Base-by-base conservation (phyloP, 2,329 filamentous ascomycete genomes). In the Fusarium secorum region DNA sequence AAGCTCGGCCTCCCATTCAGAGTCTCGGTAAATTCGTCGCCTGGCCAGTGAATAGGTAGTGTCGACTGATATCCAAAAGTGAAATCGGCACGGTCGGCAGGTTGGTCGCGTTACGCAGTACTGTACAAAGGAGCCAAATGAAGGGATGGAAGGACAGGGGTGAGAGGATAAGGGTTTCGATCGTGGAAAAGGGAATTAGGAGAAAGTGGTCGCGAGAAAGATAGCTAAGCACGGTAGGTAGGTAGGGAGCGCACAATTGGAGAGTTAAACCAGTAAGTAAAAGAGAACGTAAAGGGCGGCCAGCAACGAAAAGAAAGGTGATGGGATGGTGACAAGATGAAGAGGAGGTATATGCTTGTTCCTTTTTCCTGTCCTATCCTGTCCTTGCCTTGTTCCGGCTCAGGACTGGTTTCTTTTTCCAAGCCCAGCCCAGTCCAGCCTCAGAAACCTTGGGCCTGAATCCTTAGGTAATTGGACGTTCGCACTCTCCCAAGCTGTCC, bases 31-130 rank as follows among this genome's bases (percentile, higher is more conserved):
- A 51, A 20, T n/a, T 44, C 56, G 44, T 35, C 45, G 45, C n/a
- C 60, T 62, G 32, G 28, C 39, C 42, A 59, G 60, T 64, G 53
- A 33, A 60, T n/a, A 45, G 52, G 58, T 24, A 48, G 49, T 58
- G 63, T 64, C 62, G 33, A 56, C 61, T 58, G 64, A 36, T 60
- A 64, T 64, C 66, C 64, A 66, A 73, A 66, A 44, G 57, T 64
- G 44, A 66, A 64, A 61, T 74, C 71, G 74, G 74, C 60, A 76
- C 62, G 72, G 41, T 72, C 74, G 73, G 72, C 60, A 61, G 60
- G 61, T 71, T 66, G 70, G 73, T 76, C 74, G 74, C 72, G 73
- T 76, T 68, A 63, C 56, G 64, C 70, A 65, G 57, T 55, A 70
- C 62, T 74, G 64, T 45, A 67, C 56, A 66, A 66, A 72, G 60